Percentiles rank a stretch among this genome's conserved stretches.
These are phyloP conservation scores for Hebeloma cylindrosporum DNA, from an alignment of 768 basidiomycete genomes.

Conservation along the genomic window DNA sequence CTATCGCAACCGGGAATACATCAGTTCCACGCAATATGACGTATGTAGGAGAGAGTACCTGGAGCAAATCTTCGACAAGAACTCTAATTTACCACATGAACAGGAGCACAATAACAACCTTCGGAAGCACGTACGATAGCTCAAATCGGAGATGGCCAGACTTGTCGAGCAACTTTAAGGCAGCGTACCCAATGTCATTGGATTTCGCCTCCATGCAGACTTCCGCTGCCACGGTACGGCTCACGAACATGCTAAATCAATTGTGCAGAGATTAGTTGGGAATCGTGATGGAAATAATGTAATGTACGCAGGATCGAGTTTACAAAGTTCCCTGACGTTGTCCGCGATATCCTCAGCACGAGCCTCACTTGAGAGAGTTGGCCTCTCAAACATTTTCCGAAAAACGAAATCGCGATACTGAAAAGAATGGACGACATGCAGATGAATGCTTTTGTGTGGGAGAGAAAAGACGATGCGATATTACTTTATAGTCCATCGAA, in stretches of 20 bases:
- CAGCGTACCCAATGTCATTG: constrained; percentile 68
- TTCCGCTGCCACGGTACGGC: constrained; percentile 80
- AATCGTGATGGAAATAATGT: constrained; percentile 20
- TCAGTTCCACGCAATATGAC: neutral
- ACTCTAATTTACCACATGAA: constrained; percentile 29
- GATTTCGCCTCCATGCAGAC: constrained; percentile 78
- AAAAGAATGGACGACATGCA: constrained; percentile 5
- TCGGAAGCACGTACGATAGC: constrained; percentile 47
- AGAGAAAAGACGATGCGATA: constrained; percentile 3
- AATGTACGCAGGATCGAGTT: constrained; percentile 68
- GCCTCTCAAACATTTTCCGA: constrained; percentile 80
- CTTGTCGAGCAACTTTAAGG: constrained; percentile 66
- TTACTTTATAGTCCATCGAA: constrained; percentile 73
- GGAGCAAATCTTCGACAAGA: constrained; percentile 65
- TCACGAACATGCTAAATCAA: constrained; percentile 69
- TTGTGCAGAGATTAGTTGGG: constrained; percentile 9
- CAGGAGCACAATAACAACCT: neutral
- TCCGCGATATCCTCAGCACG: constrained; percentile 61
- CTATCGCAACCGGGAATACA: constrained; percentile 34
- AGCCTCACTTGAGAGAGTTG: constrained; percentile 46
- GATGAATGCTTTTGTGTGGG: no score
- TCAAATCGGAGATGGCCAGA: constrained; percentile 67
- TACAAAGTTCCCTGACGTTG: constrained; percentile 71
- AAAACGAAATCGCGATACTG: constrained; percentile 87
- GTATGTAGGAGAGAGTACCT: constrained; percentile 40